Evolutionary conservation across 495 filamentous ascomycete species (phyloP), one percentile per base, ranked within the genome.

Genomic region (Pseudotulostoma volvatum): DNA sequence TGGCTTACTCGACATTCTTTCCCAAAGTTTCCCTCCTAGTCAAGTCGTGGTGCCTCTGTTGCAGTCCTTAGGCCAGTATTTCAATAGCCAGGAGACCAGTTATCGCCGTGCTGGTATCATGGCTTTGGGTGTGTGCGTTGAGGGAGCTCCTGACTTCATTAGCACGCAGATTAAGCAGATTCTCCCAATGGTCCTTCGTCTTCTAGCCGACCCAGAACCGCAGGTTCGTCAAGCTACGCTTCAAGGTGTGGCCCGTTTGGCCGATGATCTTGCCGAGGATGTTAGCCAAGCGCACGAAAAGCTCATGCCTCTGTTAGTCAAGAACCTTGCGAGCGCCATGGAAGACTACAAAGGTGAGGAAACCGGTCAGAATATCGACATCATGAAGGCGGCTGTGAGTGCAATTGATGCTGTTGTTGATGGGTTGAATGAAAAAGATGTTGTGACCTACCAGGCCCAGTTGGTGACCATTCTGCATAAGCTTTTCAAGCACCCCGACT

Each of bases 111-210:
- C 87, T 31, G 86, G 84, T 56, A 84, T 95, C 50, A 70, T 96
- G 45, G 79, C 90, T 5, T 67, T 97, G 3, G 90, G 88, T 39
- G 92, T 84, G 66, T 86, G 82, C 48, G 90, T 93, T 37, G 90
- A 97, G 61, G 90, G 90, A 44, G 92, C 90, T 25, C 90, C 90
- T 5, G 90, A 95, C 49, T 95, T 95, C 60, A 79, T 95, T 48
- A 80, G 78, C 43, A 90, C 84, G 7, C 86, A 95, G 65, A 71
- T 93, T 50, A 68, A 76, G 51, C 73, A 77, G 44, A 79, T 93
- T 51, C 77, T 95, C 59, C 92, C 90, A 28, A 68, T 81, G 40
- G 76, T 95, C 40, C 66, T 95, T 33, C 76, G 76, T 52, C 73
- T 97, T 5, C 72, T 97, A 14, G 77, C 81, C 47, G 90, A 97